Conservation (phyloP, 345 rosid species). For the Syzygium jambos region DNA sequence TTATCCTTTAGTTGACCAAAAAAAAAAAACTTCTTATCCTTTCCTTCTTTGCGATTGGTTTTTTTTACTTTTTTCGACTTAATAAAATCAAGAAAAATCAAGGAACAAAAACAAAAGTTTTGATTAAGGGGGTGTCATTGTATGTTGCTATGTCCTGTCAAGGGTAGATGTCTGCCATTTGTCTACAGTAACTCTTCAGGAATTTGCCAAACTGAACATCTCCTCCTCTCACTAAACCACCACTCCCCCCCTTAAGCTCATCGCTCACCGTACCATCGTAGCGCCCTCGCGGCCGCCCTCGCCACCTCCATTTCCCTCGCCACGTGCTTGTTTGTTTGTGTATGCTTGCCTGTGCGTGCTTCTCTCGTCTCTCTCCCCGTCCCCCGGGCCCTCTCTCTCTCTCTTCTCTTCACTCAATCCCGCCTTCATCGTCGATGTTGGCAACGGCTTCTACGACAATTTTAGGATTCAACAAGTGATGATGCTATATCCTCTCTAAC, state of each 20-base stretch:
- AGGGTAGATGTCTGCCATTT: not conserved
- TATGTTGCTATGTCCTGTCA: not conserved
- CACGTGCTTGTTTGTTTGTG: not conserved
- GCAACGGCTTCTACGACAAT: not conserved
- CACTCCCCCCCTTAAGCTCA: not conserved
- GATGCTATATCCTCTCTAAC: not conserved
- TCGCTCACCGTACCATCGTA: not conserved
- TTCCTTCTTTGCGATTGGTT: not conserved
- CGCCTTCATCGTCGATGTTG: rapidly evolving
- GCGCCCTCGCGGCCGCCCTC: not conserved
- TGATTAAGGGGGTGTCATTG: not conserved
- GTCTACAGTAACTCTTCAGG: no score
- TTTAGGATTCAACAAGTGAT: not conserved
- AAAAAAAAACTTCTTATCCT: not conserved
- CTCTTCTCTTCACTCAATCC: not conserved
- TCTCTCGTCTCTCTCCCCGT: not conserved
- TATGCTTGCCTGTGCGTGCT: not conserved
- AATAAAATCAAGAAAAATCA: not conserved
- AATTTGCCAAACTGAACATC: not conserved
- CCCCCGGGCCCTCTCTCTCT: not conserved
- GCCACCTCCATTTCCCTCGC: not conserved
- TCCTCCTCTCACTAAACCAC: not conserved
- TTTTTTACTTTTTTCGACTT: not conserved
- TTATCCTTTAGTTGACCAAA: no score
- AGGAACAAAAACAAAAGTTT: not conserved